phyloP scores from a whole-genome alignment of 139 green algal species.

The Chlorella sp. region DNA sequence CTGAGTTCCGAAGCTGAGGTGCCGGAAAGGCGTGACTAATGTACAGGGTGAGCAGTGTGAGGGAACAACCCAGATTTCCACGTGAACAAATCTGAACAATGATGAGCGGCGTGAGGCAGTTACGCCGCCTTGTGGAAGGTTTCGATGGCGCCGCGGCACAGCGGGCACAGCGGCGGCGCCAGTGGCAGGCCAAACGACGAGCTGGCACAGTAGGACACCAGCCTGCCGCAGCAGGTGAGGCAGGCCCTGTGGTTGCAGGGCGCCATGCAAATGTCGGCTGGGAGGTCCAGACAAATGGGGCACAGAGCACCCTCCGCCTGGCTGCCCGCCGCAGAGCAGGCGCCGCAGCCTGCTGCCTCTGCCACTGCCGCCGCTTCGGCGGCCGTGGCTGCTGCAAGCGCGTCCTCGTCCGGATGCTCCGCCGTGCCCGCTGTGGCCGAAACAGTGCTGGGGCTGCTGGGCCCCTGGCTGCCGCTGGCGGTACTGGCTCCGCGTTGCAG shows the following conservation, averaged over 20 bases:
- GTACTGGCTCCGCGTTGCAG: neutral
- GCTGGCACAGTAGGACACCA: constrained; percentile 12
- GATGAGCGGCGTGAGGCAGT: neutral
- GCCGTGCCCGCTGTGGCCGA: neutral
- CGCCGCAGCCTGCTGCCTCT: neutral
- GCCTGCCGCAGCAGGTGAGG: constrained; percentile 10
- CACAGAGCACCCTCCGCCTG: neutral
- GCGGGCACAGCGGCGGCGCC: constrained; percentile 25
- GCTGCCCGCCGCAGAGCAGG: neutral
- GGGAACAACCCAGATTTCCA: too few species aligned
- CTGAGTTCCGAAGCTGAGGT: too few species aligned
- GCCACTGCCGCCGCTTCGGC: neutral
- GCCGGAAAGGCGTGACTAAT: too few species aligned
- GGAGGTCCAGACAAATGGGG: constrained; percentile 22
- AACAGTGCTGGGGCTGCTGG: neutral
- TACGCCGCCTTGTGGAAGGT: neutral
- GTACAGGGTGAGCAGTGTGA: too few species aligned
- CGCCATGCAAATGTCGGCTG: neutral
- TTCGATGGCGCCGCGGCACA: constrained; percentile 21
- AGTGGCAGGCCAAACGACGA: constrained; percentile 4
- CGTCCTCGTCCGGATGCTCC: neutral
- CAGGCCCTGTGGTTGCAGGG: constrained; percentile 21
- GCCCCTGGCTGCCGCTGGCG: neutral
- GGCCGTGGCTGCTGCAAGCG: neutral
- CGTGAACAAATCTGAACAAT: neutral